phyloP scores from a whole-genome alignment of 148 eudicot species.

The Simmondsia chinensis region DNA sequence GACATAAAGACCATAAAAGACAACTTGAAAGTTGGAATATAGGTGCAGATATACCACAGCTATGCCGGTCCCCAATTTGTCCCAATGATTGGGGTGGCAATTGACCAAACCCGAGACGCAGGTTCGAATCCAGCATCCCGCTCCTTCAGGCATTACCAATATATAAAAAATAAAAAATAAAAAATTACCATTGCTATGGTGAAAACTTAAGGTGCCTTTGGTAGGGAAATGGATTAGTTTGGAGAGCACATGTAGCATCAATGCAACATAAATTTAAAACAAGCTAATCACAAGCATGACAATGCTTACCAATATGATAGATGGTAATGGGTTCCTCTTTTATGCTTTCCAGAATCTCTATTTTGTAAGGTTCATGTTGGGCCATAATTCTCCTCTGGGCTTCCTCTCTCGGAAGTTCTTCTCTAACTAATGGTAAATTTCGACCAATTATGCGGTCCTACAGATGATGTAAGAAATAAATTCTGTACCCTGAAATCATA shows the following conservation, averaged over 20 bases:
- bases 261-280: background rate
- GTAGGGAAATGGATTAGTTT: background rate
- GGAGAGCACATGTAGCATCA: background rate
- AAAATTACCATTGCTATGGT: too few species aligned
- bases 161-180: too few species aligned
- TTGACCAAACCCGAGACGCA: too few species aligned
- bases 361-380: conserved; percentile 85
- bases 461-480: conserved; percentile 73
- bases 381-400: conserved; percentile 74
- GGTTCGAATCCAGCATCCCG: too few species aligned
- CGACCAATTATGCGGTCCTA: conserved; percentile 97
- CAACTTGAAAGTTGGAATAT: too few species aligned
- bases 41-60: too few species aligned
- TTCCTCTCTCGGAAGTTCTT: conserved; percentile 93
- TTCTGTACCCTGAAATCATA: conserved; percentile 56
- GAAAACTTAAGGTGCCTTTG: background rate
- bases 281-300: too few species aligned
- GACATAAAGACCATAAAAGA: too few species aligned
- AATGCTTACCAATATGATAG: conserved; percentile 76
- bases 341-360: conserved; percentile 80
- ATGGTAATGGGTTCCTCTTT: conserved; percentile 93
- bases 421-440: conserved; percentile 81
- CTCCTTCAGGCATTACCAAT: too few species aligned
- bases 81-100: too few species aligned
- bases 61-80: too few species aligned